Evolutionary conservation across 805 yeast genomes (phyloP).

Genomic region (Allodekkera sacchari): DNA sequence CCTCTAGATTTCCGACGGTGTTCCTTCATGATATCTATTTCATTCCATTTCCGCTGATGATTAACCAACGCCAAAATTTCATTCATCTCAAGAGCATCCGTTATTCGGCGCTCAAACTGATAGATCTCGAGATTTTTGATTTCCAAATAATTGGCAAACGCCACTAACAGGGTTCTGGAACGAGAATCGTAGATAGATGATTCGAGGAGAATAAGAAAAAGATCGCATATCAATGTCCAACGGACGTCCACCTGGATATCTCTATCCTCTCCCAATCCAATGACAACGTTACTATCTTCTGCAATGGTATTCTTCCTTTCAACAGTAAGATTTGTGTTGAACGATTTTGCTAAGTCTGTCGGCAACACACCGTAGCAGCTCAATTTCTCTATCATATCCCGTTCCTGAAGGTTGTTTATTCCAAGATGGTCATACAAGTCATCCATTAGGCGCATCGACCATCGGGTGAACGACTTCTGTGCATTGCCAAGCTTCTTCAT

Average conservation of each 20-base stretch:
- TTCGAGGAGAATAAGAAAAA: conserved; percentile 69
- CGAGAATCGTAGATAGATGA: conserved; percentile 87
- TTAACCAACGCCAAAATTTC: conserved; percentile 32
- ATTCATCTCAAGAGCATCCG: conserved; percentile 80
- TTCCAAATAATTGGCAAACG: conserved; percentile 56
- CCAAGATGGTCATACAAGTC: conserved; percentile 75
- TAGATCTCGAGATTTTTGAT: conserved; percentile 60
- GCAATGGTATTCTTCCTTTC: conserved; percentile 39
- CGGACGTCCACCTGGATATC: conserved; percentile 53
- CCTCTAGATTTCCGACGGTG: conserved; percentile 61
- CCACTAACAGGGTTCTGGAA: conserved; percentile 68
- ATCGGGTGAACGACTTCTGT: conserved; percentile 72
- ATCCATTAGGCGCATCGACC: conserved; percentile 70
- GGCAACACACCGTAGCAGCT: conserved; percentile 78
- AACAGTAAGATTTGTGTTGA: conserved; percentile 32
- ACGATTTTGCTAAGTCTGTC: conserved; percentile 59
- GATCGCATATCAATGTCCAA: conserved; percentile 92
- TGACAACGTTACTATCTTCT: conserved; percentile 9
- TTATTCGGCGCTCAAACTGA: conserved; percentile 85
- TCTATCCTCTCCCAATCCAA: conserved; percentile 23
- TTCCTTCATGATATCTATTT: conserved; percentile 54
- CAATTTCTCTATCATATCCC: conserved; percentile 77
- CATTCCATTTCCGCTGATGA: conserved; percentile 58
- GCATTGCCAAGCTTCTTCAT: conserved; percentile 55
- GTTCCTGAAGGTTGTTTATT: conserved; percentile 59